Evolutionary conservation across 805 yeast genomes (phyloP).

Genomic region (Schwanniomyces yamadae): DNA sequence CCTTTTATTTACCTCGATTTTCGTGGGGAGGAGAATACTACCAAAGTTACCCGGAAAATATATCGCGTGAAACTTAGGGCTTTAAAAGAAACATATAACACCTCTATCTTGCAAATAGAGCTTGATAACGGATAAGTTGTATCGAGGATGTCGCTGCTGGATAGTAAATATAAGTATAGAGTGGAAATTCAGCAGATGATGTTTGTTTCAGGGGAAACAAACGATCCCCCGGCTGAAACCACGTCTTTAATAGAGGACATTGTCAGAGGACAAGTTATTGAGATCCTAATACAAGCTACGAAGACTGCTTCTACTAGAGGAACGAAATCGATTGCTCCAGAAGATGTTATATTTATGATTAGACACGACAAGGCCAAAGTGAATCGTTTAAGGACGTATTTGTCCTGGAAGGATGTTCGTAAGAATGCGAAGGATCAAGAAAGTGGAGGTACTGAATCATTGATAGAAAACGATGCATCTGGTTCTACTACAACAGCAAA

Average conservation of each 20-base stretch:
- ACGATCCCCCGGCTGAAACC: slow-evolving; percentile 90
- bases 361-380: slow-evolving; percentile 95
- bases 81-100: not conserved
- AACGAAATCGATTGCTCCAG: slow-evolving; percentile 81
- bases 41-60: not conserved
- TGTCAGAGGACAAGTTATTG: slow-evolving; percentile 91
- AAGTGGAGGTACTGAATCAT: slow-evolving; percentile 49
- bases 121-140: not conserved
- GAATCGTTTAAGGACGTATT: slow-evolving; percentile 81
- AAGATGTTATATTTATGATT: slow-evolving; percentile 88
- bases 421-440: slow-evolving; percentile 68
- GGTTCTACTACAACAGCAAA: slow-evolving; percentile 33
- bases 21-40: not conserved
- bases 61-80: slow-evolving; percentile 1
- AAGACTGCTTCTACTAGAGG: slow-evolving; percentile 78
- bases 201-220: slow-evolving; percentile 95
- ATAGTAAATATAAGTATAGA: slow-evolving; percentile 68
- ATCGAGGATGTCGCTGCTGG: slow-evolving; percentile 10
- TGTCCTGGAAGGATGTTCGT: slow-evolving; percentile 96
- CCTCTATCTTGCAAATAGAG: not conserved
- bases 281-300: slow-evolving; percentile 72
- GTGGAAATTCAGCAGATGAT: slow-evolving; percentile 97
- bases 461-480: slow-evolving; percentile 46
- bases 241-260: slow-evolving; percentile 93
- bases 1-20: not conserved